A percentile compares a stretch with the other conserved stretches of the same genome.
phyloP scores from a whole-genome alignment of 208 protist genomes.

The Leishmania martiniquensis region DNA sequence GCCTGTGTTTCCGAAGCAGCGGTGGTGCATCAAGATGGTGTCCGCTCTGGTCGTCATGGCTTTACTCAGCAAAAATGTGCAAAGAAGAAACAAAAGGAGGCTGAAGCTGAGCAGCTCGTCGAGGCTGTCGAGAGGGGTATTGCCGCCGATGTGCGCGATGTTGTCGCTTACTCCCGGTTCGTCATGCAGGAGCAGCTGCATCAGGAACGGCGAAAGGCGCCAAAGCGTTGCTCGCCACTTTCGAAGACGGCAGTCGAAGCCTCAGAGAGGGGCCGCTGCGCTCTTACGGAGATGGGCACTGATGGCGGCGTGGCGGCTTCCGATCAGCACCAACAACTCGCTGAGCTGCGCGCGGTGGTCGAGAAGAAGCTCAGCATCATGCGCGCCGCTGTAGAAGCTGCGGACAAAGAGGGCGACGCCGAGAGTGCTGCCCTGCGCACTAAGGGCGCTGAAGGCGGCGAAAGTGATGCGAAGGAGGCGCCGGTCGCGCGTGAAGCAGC shows the following conservation, averaged over 20 bases:
- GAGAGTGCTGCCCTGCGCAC: not conserved
- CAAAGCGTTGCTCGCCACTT: not conserved
- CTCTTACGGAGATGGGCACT: not conserved
- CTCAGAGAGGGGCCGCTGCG: not conserved
- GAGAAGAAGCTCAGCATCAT: slow-evolving; percentile 23
- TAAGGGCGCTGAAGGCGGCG: not conserved
- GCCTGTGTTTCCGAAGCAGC: not conserved
- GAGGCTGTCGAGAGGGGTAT: not conserved
- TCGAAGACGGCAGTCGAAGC: not conserved
- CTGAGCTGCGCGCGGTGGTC: slow-evolving; percentile 18
- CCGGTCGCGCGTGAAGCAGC: not conserved
- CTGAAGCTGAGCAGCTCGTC: not conserved
- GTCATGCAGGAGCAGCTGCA: slow-evolving; percentile 17
- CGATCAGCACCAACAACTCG: slow-evolving; percentile 4
- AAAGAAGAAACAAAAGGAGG: not conserved
- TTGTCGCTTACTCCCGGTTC: slow-evolving; percentile 23
- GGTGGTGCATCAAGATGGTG: not conserved
- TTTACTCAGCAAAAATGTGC: not conserved
- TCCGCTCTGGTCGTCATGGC: not conserved
- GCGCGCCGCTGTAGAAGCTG: not conserved
- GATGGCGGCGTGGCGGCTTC: not conserved
- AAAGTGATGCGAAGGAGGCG: not conserved
- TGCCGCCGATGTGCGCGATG: slow-evolving; percentile 26
- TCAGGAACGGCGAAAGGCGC: slow-evolving; percentile 1
- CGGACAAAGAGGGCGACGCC: not conserved